A percentile compares a stretch with the other conserved stretches of the same genome.
Conservation (phyloP, 331 rosid genomes). For the Pyrus hybrid region DNA sequence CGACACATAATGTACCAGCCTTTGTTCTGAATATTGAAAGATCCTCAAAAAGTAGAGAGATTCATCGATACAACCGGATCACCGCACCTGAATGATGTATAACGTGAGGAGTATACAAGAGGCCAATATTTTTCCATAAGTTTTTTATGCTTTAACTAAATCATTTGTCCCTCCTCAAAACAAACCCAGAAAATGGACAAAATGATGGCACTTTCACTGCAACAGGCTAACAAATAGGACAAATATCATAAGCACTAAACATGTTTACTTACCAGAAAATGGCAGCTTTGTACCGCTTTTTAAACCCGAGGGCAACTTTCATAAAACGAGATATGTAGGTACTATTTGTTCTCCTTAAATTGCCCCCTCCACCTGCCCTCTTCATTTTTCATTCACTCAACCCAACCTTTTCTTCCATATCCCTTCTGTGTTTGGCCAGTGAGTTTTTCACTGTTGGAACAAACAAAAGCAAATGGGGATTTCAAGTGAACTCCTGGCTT, state of each 20-base stretch:
- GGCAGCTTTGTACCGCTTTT: neutral
- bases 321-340: neutral
- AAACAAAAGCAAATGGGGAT: constrained; percentile 18
- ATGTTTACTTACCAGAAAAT: constrained; percentile 1
- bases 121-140: constrained; percentile 6
- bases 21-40: neutral
- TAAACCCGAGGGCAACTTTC: neutral
- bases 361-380: constrained; percentile 18
- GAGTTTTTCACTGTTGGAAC: neutral
- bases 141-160: neutral
- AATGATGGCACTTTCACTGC: neutral
- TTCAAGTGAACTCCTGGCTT: constrained; percentile 12
- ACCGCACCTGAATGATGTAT: neutral
- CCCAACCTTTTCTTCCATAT: neutral
- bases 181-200: neutral
- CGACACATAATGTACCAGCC: no score
- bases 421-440: neutral
- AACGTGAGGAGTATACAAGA: neutral
- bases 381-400: constrained; percentile 4
- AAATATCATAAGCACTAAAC: constrained; percentile 1
- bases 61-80: neutral
- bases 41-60: neutral
- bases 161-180: constrained; percentile 13
- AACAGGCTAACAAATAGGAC: neutral
- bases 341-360: constrained; percentile 3